These are phyloP conservation scores for Vanrija sp. DNA, from an alignment of 1,284 basidiomycete genomes.

Conservation along the genomic window DNA sequence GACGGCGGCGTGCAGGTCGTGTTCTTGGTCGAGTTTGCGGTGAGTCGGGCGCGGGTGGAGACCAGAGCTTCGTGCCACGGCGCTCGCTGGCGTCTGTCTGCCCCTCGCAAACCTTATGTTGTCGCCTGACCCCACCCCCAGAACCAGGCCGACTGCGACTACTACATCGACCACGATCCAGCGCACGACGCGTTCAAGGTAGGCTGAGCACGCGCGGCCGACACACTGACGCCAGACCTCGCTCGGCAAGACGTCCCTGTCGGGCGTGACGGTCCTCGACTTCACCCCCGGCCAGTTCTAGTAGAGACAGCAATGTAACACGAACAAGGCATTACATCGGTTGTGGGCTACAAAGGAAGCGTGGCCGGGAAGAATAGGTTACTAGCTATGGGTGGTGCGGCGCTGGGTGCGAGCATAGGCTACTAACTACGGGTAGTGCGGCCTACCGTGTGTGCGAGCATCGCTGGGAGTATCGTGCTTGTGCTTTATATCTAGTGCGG, in stretches of 20 bases:
- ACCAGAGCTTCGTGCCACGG: no score
- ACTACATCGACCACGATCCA: slow-evolving; percentile 37
- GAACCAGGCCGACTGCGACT: slow-evolving; percentile 34
- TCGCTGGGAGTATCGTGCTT: no score
- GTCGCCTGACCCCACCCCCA: slow-evolving; percentile 13
- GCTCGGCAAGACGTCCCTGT: slow-evolving; percentile 8
- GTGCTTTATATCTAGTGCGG: no score
- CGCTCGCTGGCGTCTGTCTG: no score
- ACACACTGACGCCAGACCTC: not conserved
- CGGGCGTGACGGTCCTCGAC: slow-evolving; percentile 35
- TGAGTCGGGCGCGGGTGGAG: slow-evolving; percentile 11
- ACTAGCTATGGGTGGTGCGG: no score
- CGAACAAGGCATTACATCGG: not conserved
- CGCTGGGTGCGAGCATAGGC: no score
- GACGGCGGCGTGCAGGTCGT: slow-evolving; percentile 38
- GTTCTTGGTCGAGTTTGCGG: slow-evolving; percentile 41
- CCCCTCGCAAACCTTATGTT: no score
- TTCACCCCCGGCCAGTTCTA: slow-evolving; percentile 27
- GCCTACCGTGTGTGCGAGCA: no score
- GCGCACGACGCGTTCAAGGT: slow-evolving; percentile 42
- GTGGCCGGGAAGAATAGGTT: no score
- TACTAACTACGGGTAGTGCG: no score
- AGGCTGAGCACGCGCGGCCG: not conserved
- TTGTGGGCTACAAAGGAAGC: not conserved
- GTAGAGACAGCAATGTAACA: not conserved